These are phyloP conservation scores for Plasmopara muralis DNA, from an alignment of 352 stramenopile species.

Conservation along the genomic window DNA sequence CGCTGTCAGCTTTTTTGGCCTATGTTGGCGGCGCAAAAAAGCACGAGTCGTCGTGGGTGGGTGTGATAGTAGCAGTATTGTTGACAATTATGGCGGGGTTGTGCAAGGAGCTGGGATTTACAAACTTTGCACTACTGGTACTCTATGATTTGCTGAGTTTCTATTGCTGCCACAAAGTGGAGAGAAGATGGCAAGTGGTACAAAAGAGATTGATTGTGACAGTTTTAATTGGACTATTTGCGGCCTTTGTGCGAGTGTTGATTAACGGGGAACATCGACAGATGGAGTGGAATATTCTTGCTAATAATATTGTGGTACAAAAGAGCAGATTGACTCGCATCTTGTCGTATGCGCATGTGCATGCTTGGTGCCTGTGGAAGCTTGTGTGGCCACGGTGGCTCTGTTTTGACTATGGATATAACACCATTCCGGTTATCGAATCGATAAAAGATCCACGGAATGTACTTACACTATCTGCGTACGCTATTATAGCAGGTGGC, in stretches of 20 bases:
- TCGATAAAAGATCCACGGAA: conserved; percentile 52
- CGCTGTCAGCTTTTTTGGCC: conserved; percentile 49
- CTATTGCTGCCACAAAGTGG: not conserved
- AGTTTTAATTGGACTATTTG: conserved; percentile 17
- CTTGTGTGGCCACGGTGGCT: conserved; percentile 82
- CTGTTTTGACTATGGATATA: conserved; percentile 89
- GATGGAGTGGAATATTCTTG: conserved; percentile 77
- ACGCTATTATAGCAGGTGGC: conserved; percentile 36
- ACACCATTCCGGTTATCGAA: conserved; percentile 70
- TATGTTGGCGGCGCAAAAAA: conserved; percentile 33
- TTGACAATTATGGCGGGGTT: conserved; percentile 44
- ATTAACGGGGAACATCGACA: conserved; percentile 66
- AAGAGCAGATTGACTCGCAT: conserved; percentile 23
- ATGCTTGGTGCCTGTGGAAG: conserved; percentile 86
- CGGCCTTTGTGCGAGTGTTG: conserved; percentile 33
- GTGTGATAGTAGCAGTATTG: conserved; percentile 10
- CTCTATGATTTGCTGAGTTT: conserved; percentile 46
- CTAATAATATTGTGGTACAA: conserved; percentile 80
- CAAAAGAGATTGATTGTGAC: conserved; percentile 12
- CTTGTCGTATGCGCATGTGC: conserved; percentile 81
- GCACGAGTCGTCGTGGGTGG: conserved; percentile 15
- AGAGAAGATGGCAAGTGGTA: not conserved
- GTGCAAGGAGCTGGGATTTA: conserved; percentile 87
- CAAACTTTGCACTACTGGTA: conserved; percentile 68
- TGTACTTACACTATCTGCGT: conserved; percentile 49